A percentile compares a stretch with the other conserved stretches of the same genome.
Evolutionary conservation across 768 basidiomycete species (phyloP).

Genomic region (Coprinopsis strossmayeri): DNA sequence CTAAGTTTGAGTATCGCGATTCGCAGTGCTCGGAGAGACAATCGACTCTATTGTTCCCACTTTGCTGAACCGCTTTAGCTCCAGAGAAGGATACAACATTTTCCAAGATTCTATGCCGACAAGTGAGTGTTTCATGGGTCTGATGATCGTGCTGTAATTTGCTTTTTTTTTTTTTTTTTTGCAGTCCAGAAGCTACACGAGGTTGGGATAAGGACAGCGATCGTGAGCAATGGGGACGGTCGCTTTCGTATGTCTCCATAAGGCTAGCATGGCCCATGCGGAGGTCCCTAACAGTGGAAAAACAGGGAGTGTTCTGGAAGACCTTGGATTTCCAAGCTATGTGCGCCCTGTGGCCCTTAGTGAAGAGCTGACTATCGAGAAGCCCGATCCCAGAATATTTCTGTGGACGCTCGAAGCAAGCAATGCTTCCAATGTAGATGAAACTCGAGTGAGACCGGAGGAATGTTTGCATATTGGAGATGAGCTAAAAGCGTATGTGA

Average conservation of each 20-base stretch:
- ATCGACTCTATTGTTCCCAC: constrained; percentile 50
- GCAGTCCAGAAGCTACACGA: constrained; percentile 41
- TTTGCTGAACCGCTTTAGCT: constrained; percentile 66
- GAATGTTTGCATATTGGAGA: constrained; percentile 73
- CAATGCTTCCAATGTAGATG: constrained; percentile 12
- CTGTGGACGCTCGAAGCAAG: constrained; percentile 30
- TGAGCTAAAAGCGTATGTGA: constrained; percentile 53
- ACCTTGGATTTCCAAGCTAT: constrained; percentile 46
- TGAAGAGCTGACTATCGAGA: constrained; percentile 63
- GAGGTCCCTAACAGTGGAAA: too few species aligned
- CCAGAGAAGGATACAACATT: constrained; percentile 56
- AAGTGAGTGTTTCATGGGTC: constrained; percentile 13
- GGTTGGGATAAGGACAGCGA: constrained; percentile 40
- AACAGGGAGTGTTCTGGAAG: too few species aligned
- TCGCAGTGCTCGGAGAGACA: constrained; percentile 48
- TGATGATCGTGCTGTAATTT: neutral
- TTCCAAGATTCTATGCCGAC: constrained; percentile 28
- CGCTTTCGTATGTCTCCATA: constrained; percentile 60
- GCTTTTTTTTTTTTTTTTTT: neutral
- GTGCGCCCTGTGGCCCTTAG: constrained; percentile 60
- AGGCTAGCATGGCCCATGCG: too few species aligned
- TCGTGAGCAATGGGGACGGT: constrained; percentile 69
- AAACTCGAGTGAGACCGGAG: constrained; percentile 23
- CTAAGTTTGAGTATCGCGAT: too few species aligned
- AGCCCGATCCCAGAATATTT: constrained; percentile 60